Conservation (phyloP, 2,329 filamentous ascomycete species). For the Colletotrichum lini region DNA sequence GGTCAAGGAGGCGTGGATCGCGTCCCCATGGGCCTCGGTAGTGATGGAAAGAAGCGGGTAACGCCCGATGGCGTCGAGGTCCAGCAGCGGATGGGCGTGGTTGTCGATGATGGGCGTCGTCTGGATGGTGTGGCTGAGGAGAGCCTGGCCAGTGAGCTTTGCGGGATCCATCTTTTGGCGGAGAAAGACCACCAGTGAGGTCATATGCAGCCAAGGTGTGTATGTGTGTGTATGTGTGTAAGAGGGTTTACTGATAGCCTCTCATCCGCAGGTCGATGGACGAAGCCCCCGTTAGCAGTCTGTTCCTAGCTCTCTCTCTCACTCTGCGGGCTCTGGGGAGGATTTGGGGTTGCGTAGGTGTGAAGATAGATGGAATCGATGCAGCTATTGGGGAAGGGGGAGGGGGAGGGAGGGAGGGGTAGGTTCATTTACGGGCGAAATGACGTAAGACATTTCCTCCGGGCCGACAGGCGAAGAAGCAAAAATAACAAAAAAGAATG, state of each 20-base stretch:
- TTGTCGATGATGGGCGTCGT: slow-evolving; percentile 79
- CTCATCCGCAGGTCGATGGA: slow-evolving; percentile 28
- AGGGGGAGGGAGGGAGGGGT: slow-evolving; percentile 17
- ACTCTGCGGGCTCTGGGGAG: not conserved
- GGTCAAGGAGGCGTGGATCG: slow-evolving; percentile 72
- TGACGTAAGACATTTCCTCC: slow-evolving; percentile 35
- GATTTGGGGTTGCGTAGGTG: slow-evolving; percentile 18
- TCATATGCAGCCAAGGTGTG: not conserved
- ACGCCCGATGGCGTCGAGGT: slow-evolving; percentile 61
- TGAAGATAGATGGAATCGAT: slow-evolving; percentile 2
- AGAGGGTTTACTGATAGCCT: slow-evolving; percentile 16
- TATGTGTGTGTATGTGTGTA: too few relatives aligned
- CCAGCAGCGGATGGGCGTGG: slow-evolving; percentile 79
- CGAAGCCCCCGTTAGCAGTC: slow-evolving; percentile 11
- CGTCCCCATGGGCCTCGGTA: slow-evolving; percentile 80
- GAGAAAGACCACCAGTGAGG: slow-evolving; percentile 31
- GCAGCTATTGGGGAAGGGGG: not conserved
- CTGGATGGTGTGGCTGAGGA: slow-evolving; percentile 59
- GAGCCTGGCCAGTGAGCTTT: slow-evolving; percentile 43
- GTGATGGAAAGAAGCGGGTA: slow-evolving; percentile 72
- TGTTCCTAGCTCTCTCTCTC: not conserved
- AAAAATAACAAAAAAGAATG: slow-evolving; percentile 9
- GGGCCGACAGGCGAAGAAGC: not conserved
- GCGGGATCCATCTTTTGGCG: slow-evolving; percentile 41
- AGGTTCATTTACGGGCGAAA: slow-evolving; percentile 21